phyloP scores from a whole-genome alignment of 129 eudicot genomes.

The Gnaphalium uliginosum region DNA sequence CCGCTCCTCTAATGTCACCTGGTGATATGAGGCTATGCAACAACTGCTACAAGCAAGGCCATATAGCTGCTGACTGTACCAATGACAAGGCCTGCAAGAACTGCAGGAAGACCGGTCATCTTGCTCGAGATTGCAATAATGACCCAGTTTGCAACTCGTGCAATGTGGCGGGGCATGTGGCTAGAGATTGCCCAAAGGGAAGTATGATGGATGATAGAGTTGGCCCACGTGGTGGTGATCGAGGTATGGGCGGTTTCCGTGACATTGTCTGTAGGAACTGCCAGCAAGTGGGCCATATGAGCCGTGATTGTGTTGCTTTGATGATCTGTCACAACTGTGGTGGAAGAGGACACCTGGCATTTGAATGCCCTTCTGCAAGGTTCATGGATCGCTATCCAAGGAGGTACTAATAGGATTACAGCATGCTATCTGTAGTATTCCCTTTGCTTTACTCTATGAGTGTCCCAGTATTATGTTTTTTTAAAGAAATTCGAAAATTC shows the following conservation, averaged over 20 bases:
- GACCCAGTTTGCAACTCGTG: slow-evolving; percentile 92
- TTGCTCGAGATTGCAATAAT: slow-evolving; percentile 82
- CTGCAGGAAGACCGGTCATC: slow-evolving; percentile 91
- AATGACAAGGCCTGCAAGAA: slow-evolving; percentile 97
- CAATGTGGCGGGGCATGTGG: slow-evolving; percentile 80
- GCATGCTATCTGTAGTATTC: background rate
- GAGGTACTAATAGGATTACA: slow-evolving; percentile 53
- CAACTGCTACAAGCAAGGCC: slow-evolving; percentile 96
- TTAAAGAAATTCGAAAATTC: background rate
- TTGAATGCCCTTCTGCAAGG: slow-evolving; percentile 90
- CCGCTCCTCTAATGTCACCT: slow-evolving; percentile 65
- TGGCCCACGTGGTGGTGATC: slow-evolving; percentile 32
- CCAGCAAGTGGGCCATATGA: slow-evolving; percentile 91
- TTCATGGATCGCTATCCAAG: slow-evolving; percentile 76
- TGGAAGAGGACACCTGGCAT: slow-evolving; percentile 91
- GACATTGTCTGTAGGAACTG: slow-evolving; percentile 87
- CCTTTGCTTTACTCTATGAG: background rate
- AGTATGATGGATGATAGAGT: slow-evolving; percentile 45
- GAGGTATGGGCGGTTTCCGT: slow-evolving; percentile 54
- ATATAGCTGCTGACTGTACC: slow-evolving; percentile 82
- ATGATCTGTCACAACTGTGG: slow-evolving; percentile 93
- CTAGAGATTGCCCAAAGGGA: slow-evolving; percentile 78
- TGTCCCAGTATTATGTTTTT: slow-evolving; percentile 4
- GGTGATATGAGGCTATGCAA: slow-evolving; percentile 90
- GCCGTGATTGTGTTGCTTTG: slow-evolving; percentile 79